Conservation (phyloP, 768 basidiomycete species). For the Sporobolomyces roseus region DNA sequence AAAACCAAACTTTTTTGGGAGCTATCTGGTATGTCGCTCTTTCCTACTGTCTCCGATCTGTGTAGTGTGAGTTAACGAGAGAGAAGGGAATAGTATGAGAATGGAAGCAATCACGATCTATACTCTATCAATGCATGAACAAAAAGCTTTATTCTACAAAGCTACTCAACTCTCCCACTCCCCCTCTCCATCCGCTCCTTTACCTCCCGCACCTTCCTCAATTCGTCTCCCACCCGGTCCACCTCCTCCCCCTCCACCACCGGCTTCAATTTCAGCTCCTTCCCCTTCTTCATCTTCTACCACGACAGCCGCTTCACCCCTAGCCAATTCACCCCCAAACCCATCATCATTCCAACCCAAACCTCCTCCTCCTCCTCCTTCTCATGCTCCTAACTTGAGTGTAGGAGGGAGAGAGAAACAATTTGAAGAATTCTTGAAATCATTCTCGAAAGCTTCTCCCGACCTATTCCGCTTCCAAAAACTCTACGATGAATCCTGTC, state of each 20-base stretch:
- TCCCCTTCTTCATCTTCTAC: constrained; percentile 1
- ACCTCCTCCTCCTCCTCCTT: background rate
- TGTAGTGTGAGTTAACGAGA: background rate
- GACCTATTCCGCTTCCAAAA: constrained; percentile 35
- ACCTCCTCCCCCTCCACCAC: background rate
- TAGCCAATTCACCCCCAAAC: background rate
- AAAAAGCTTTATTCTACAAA: constrained; percentile 29
- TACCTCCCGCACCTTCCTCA: background rate
- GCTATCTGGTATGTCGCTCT: constrained; percentile 26
- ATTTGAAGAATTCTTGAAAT: constrained; percentile 16
- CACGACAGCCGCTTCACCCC: background rate
- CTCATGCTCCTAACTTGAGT: background rate
- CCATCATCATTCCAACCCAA: background rate
- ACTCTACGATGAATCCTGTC: constrained; percentile 23
- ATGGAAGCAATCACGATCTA: constrained; percentile 36
- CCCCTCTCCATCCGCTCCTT: background rate
- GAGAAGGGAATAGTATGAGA: background rate
- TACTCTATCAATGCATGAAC: constrained; percentile 37
- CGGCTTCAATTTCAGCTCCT: no score
- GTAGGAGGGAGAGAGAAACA: background rate
- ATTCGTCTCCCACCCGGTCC: background rate
- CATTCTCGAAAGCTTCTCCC: constrained; percentile 25
- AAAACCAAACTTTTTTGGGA: constrained; percentile 3
- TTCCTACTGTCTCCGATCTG: no score
- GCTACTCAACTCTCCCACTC: constrained; percentile 13